Evolutionary conservation across 2,329 filamentous ascomycete species (phyloP).

Genomic region (Stemphylium beticola): DNA sequence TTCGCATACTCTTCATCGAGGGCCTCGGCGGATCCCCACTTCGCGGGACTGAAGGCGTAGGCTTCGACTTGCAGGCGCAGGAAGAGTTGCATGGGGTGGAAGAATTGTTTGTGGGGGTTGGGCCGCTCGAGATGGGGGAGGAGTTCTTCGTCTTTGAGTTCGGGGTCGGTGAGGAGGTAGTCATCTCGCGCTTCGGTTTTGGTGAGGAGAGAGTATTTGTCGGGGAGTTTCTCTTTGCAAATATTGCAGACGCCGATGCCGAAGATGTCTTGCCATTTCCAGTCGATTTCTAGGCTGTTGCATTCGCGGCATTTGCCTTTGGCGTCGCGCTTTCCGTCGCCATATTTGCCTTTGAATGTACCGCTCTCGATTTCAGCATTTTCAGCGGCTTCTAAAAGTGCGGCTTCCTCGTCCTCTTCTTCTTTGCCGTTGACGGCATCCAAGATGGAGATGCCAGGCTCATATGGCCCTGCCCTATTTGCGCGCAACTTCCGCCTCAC

Average conservation of each 20-base stretch:
- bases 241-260: constrained; percentile 73
- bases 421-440: constrained; percentile 53
- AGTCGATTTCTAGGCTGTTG: constrained; percentile 84
- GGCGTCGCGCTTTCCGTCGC: constrained; percentile 42
- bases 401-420: constrained; percentile 38
- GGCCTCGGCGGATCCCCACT: constrained; percentile 88
- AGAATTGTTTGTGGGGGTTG: constrained; percentile 94
- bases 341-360: constrained; percentile 43
- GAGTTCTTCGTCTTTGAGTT: constrained; percentile 86
- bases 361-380: constrained; percentile 46
- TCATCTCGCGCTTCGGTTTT: constrained; percentile 97
- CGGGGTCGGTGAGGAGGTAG: constrained; percentile 92
- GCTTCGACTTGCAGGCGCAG: constrained; percentile 92
- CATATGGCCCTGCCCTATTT: constrained; percentile 80
- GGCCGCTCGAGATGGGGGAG: constrained; percentile 87
- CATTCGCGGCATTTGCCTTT: constrained; percentile 86
- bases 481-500: constrained; percentile 74
- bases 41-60: constrained; percentile 80
- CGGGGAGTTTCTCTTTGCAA: constrained; percentile 89
- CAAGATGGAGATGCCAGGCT: constrained; percentile 83
- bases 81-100: constrained; percentile 99
- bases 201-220: constrained; percentile 93
- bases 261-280: constrained; percentile 90
- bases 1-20: constrained; percentile 88
- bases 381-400: constrained; percentile 47